Evolutionary conservation across 768 basidiomycete species (phyloP).

Genomic region (Trametes elegans): DNA sequence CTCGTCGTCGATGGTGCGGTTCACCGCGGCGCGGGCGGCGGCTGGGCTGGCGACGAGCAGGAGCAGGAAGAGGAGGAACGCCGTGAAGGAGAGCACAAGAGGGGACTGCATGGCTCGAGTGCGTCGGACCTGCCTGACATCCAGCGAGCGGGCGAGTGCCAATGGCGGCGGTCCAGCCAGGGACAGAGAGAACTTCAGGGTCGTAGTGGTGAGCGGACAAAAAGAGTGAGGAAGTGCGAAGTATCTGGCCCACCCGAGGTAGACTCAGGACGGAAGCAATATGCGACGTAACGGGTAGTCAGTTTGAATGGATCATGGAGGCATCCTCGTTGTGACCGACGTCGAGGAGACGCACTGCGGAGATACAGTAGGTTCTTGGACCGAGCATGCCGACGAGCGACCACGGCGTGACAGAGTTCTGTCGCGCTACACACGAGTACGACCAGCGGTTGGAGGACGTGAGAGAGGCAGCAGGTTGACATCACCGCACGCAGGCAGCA

Average conservation of each 20-base stretch:
- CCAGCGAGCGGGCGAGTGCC: not conserved
- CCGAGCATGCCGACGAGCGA: too few species aligned
- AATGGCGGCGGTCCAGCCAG: not conserved
- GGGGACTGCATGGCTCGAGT: not conserved
- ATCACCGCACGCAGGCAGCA: not conserved
- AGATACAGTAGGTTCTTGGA: too few species aligned
- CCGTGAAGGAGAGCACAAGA: not conserved
- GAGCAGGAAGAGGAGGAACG: not conserved
- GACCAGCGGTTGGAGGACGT: too few species aligned
- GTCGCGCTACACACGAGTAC: too few species aligned
- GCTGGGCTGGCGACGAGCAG: not conserved
- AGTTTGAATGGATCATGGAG: too few species aligned
- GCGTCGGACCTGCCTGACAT: constrained; percentile 3
- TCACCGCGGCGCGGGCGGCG: not conserved
- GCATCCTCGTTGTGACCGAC: too few species aligned
- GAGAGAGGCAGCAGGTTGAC: too few species aligned
- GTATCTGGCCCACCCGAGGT: not conserved
- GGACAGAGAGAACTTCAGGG: not conserved
- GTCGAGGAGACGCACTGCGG: too few species aligned
- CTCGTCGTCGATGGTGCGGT: constrained; percentile 17
- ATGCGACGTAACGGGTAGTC: too few species aligned
- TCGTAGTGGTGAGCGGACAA: not conserved
- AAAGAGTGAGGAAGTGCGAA: not conserved
- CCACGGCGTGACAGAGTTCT: too few species aligned
- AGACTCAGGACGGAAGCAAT: too few species aligned